Evolutionary conservation across 2,329 filamentous ascomycete species (phyloP).

Genomic region (Fusarium palustre): DNA sequence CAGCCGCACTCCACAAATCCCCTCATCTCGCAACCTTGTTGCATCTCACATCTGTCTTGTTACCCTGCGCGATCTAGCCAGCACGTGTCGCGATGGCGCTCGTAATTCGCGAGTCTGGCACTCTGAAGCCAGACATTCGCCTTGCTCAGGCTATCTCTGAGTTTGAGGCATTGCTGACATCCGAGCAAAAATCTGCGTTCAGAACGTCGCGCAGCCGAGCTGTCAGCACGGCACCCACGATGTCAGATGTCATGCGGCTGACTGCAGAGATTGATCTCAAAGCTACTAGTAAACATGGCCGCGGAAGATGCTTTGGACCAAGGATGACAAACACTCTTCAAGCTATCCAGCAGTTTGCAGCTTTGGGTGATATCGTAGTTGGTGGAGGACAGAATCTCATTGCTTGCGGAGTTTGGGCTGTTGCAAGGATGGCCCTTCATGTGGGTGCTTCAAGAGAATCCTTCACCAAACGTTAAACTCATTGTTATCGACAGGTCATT

Average conservation of each 20-base stretch:
- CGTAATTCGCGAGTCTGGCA: not conserved
- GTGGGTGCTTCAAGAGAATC: rapidly evolving
- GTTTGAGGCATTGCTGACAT: slow-evolving; percentile 54
- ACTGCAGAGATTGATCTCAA: slow-evolving; percentile 54
- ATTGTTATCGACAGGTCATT: rapidly evolving
- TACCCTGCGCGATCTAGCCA: not conserved
- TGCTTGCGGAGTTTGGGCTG: slow-evolving; percentile 59
- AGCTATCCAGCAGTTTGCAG: slow-evolving; percentile 57
- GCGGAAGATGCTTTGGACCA: slow-evolving; percentile 53
- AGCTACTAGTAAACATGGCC: slow-evolving; percentile 19
- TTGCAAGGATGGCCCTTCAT: slow-evolving; percentile 52
- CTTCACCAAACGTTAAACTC: rapidly evolving
- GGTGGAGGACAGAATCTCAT: slow-evolving; percentile 59
- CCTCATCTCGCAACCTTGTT: not conserved
- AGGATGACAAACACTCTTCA: slow-evolving; percentile 56
- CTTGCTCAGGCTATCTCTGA: slow-evolving; percentile 56
- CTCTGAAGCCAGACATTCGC: slow-evolving; percentile 52
- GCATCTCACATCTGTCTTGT: not conserved
- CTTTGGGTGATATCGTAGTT: slow-evolving; percentile 53
- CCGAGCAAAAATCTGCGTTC: slow-evolving; percentile 52
- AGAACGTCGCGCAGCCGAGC: slow-evolving; percentile 35
- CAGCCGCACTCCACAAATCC: not conserved
- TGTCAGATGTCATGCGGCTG: slow-evolving; percentile 55
- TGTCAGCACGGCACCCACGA: slow-evolving; percentile 42
- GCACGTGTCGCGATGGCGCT: not conserved